Evolutionary conservation across 805 yeast species (phyloP).

Genomic region (Metschnikowia peoriensis): DNA sequence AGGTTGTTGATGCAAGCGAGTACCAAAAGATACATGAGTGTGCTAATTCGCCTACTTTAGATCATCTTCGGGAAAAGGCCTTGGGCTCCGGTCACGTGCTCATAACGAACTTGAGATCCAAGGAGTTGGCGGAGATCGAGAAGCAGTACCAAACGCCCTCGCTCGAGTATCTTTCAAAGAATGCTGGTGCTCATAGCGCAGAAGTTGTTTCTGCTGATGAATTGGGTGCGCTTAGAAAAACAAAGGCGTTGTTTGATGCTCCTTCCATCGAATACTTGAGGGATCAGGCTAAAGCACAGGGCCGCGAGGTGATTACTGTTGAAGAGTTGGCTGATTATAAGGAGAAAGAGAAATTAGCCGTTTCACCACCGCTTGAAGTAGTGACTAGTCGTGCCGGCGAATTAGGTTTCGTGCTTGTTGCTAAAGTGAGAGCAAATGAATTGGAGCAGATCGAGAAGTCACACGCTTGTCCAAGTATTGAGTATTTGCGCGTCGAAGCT

Average conservation of each 20-base stretch:
- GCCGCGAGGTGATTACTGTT: slow-evolving; percentile 5
- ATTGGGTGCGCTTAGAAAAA: slow-evolving; percentile 2
- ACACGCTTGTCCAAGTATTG: slow-evolving; percentile 5
- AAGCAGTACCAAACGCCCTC: slow-evolving; percentile 5
- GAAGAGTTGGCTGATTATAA: slow-evolving; percentile 5
- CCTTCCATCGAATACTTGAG: slow-evolving; percentile 13
- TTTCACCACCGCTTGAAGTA: slow-evolving; percentile 20
- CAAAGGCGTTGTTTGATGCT: slow-evolving; percentile 1
- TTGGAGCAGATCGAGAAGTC: slow-evolving; percentile 5
- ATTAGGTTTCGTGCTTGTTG: slow-evolving; percentile 24
- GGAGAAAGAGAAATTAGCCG: background rate
- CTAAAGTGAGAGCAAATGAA: slow-evolving; percentile 5
- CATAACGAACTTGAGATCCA: slow-evolving; percentile 5
- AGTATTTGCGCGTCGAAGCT: slow-evolving; percentile 5
- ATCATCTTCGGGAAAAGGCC: slow-evolving; percentile 15
- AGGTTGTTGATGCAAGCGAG: background rate
- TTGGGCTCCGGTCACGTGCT: slow-evolving; percentile 4
- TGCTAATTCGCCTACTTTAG: slow-evolving; percentile 10
- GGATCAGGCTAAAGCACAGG: slow-evolving; percentile 3
- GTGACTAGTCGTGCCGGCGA: slow-evolving; percentile 22
- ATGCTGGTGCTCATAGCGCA: background rate
- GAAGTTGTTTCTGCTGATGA: slow-evolving; percentile 4
- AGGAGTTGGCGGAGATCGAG: slow-evolving; percentile 4
- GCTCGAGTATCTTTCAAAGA: slow-evolving; percentile 6
- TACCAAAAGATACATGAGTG: slow-evolving; percentile 8